phyloP scores from a whole-genome alignment of 2,329 filamentous ascomycete species.

The Periconia digitata region DNA sequence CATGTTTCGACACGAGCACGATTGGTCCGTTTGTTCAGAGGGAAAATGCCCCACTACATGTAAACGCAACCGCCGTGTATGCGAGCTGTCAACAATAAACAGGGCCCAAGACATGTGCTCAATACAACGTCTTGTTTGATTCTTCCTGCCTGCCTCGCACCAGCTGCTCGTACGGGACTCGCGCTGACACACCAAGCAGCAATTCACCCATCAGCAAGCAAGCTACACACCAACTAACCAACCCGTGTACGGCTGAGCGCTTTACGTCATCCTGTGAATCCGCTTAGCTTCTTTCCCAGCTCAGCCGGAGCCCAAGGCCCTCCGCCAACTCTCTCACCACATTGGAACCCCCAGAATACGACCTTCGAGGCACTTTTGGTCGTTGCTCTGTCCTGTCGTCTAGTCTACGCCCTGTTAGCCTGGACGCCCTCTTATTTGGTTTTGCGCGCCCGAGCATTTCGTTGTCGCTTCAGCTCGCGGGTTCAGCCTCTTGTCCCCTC shows the following conservation, averaged over 20 bases:
- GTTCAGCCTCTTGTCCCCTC: too few species aligned
- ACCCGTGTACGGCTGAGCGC: not conserved
- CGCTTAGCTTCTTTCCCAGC: conserved; percentile 3
- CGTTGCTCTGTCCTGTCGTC: conserved; percentile 1
- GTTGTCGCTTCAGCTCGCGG: too few species aligned
- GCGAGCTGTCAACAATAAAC: not conserved
- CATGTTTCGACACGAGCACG: too few species aligned
- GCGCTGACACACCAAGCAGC: not conserved
- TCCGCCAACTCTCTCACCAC: not conserved
- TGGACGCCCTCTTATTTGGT: too few species aligned
- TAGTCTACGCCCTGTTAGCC: not conserved
- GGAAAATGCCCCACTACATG: not conserved
- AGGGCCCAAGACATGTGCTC: not conserved
- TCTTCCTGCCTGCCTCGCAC: not conserved
- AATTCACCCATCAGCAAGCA: not conserved
- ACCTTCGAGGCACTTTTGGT: too few species aligned
- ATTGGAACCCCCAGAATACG: too few species aligned
- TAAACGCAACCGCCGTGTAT: not conserved
- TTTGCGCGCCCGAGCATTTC: too few species aligned
- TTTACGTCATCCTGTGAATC: conserved; percentile 13
- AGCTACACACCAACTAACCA: too few species aligned
- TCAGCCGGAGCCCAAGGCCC: conserved; percentile 5
- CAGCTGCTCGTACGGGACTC: not conserved
- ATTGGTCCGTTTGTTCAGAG: not conserved
- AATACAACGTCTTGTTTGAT: too few species aligned